Conservation (phyloP, 179 eudicot genomes). For the Actinidia chinensis region DNA sequence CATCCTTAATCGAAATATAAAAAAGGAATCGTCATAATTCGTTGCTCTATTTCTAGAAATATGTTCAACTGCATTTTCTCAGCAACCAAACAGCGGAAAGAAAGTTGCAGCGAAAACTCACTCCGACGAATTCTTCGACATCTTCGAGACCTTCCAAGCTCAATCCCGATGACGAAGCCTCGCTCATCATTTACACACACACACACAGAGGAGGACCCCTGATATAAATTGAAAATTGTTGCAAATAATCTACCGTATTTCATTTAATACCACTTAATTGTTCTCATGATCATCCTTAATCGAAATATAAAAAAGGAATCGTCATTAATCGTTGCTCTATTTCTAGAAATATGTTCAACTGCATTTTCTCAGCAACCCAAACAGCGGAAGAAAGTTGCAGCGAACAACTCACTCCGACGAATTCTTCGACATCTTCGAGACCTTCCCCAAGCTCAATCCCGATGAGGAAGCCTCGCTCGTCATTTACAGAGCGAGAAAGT, state of each 20-base stretch:
- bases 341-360: too few relatives aligned
- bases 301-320: too few relatives aligned
- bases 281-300: too few relatives aligned
- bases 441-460: constrained; percentile 33
- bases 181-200: not conserved
- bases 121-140: constrained; percentile 58
- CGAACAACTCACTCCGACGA: constrained; percentile 44
- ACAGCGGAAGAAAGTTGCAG: constrained; percentile 3
- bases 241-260: too few relatives aligned
- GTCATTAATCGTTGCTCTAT: too few relatives aligned
- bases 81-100: not conserved
- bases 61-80: constrained; percentile 7
- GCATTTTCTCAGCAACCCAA: not conserved
- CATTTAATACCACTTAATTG: too few relatives aligned
- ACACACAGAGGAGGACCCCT: too few relatives aligned
- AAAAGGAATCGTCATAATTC: too few relatives aligned
- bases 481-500: constrained; percentile 19
- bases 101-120: constrained; percentile 29
- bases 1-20: too few relatives aligned
- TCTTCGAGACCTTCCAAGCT: constrained; percentile 44
- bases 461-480: constrained; percentile 24
- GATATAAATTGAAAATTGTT: too few relatives aligned
- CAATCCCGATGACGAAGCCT: constrained; percentile 25
- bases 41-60: too few relatives aligned
- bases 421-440: constrained; percentile 58